phyloP scores from a whole-genome alignment of 371 early-diverging fungal species.

The Polyrhizophydium stewartii region DNA sequence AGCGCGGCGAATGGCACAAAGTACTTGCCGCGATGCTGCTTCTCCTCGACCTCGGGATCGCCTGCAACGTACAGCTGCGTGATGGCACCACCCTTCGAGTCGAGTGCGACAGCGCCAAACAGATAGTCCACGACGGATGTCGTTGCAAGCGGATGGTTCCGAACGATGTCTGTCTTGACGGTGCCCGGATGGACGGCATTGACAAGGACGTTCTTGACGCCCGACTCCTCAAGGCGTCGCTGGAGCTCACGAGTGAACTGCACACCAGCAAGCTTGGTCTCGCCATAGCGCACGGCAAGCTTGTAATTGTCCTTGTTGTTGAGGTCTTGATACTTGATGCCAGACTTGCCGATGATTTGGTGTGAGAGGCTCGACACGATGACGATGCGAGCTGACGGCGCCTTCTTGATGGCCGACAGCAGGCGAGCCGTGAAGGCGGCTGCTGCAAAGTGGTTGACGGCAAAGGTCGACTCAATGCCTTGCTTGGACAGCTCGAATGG shows the following conservation, averaged over 20 bases:
- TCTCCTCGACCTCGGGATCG: slow-evolving; percentile 24
- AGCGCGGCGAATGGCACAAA: slow-evolving; percentile 12
- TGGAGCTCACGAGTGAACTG: slow-evolving; percentile 33
- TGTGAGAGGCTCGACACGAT: neutral
- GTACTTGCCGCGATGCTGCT: slow-evolving; percentile 24
- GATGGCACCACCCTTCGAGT: slow-evolving; percentile 22
- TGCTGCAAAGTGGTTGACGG: slow-evolving; percentile 77
- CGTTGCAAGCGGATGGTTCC: too few species aligned
- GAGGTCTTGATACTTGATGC: slow-evolving; percentile 31
- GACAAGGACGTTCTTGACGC: slow-evolving; percentile 14
- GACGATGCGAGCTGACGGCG: slow-evolving; percentile 54
- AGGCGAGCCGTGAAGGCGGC: slow-evolving; percentile 18
- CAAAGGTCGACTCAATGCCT: slow-evolving; percentile 75
- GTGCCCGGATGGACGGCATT: slow-evolving; percentile 37
- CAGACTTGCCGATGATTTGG: neutral
- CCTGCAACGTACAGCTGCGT: slow-evolving; percentile 35
- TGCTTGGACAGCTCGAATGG: slow-evolving; percentile 61
- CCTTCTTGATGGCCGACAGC: slow-evolving; percentile 10
- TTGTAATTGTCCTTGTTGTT: slow-evolving; percentile 15
- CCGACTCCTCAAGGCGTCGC: slow-evolving; percentile 30
- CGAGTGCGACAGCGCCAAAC: neutral
- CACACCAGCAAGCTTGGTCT: slow-evolving; percentile 33
- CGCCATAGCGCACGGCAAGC: slow-evolving; percentile 20
- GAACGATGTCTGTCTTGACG: slow-evolving; percentile 15
- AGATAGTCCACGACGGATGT: too few species aligned